These are phyloP conservation scores for Amanita subjunquillea DNA, from an alignment of 768 basidiomycete genomes.

Conservation along the genomic window DNA sequence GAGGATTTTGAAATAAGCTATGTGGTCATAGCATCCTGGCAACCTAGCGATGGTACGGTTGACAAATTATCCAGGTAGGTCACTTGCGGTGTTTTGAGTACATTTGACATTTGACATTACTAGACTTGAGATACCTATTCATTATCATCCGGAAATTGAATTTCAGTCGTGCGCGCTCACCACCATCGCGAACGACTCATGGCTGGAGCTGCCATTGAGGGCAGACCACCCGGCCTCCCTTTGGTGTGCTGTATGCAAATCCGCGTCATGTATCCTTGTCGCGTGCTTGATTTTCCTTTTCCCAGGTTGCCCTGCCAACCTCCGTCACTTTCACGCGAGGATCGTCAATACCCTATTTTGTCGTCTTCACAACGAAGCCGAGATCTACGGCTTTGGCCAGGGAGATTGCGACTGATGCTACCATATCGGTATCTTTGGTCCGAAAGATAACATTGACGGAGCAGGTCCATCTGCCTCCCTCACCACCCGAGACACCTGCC, in stretches of 20 bases:
- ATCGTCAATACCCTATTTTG: constrained; percentile 58
- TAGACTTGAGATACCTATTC: constrained; percentile 57
- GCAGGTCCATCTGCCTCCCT: constrained; percentile 26
- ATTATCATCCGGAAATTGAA: constrained; percentile 49
- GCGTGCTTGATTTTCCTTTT: constrained; percentile 2
- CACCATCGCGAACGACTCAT: constrained; percentile 33
- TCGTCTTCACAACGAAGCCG: constrained; percentile 60
- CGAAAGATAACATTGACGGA: constrained; percentile 50
- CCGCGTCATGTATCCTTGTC: constrained; percentile 1
- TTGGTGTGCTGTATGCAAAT: constrained; percentile 49
- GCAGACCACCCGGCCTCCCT: constrained; percentile 55
- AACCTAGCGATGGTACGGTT: constrained; percentile 36
- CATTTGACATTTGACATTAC: background rate
- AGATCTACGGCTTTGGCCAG: constrained; percentile 41
- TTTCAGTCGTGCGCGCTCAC: constrained; percentile 48
- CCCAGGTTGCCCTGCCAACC: constrained; percentile 55
- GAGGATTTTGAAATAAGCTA: constrained; percentile 38
- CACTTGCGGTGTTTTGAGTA: constrained; percentile 6
- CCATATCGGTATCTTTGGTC: constrained; percentile 55
- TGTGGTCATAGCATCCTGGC: constrained; percentile 47
- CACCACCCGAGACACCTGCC: constrained; percentile 39
- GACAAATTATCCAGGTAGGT: constrained; percentile 2
- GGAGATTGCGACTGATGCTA: constrained; percentile 64
- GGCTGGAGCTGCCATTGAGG: constrained; percentile 61
- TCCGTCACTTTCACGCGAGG: constrained; percentile 51